Base-by-base conservation (phyloP, 371 early-diverging fungal species). In the Amoeboaphelidium protococcarum region DNA sequence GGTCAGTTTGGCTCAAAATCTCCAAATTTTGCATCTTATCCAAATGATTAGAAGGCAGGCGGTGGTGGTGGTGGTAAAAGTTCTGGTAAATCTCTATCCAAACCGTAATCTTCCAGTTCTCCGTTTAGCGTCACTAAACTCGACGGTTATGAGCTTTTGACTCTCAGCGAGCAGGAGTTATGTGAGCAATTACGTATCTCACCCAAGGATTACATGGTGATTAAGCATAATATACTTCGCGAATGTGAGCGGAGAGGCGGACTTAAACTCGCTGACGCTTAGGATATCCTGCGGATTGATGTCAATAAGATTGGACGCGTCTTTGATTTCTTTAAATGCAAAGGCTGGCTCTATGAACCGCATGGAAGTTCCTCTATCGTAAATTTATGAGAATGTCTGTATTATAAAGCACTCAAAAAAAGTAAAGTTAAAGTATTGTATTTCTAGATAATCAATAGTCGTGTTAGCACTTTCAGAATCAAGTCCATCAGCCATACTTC, bases 281-380 rank as follows among this genome's bases (percentile, higher is more conserved):
- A 82, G 21, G 68, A 72, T 41, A 55, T 89, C 45, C 70, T 85
- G 57, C 80, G 77, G 61, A 82, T 90, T 49, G 89, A 89, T 53
- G 78, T 74, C 3, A 78, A 77, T 64, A 88, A 84, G 59, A 77
- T 82, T 0, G 69, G 69, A 50, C 56, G 69, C 50, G 70, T 91
- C 4, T 88, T 78, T 51, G 85, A 90, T 52, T 89, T 87, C 53
- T 89, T 88, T 56, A 68, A 83, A 6, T 71, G 74, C 51, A 76
- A 68, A 53, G 88, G 90, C 0, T 91, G 89, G 92, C 75, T 91
- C 6, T 16, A 16, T 31, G 10, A 31, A 6, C 37, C n/a, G n/a
- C n/a, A n/a, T n/a, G n/a, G n/a, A n/a, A n/a, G n/a, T n/a, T n/a
- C n/a, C n/a, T n/a, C n/a, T n/a, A n/a, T n/a, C n/a, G n/a, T n/a